Conservation (phyloP, 2,329 filamentous ascomycete species). For the Sporothrix brunneoviolacea region DNA sequence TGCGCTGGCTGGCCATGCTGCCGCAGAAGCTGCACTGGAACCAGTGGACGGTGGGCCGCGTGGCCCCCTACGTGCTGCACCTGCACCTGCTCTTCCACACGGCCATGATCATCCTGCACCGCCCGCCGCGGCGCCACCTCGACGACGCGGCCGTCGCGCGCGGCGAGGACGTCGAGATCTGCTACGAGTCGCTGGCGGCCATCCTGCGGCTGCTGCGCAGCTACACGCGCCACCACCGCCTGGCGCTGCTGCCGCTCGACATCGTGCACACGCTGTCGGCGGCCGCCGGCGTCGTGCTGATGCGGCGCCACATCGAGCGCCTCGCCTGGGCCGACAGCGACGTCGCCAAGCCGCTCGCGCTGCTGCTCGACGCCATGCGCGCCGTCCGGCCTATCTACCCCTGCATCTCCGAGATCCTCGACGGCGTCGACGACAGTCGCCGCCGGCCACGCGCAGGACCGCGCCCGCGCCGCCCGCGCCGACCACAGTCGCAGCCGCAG, state of each 20-base stretch:
- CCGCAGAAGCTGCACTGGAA: conserved; percentile 46
- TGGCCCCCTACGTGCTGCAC: conserved; percentile 40
- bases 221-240: conserved; percentile 38
- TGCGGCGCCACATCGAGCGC: conserved; percentile 37
- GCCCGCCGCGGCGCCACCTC: conserved; percentile 39
- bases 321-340: conserved; percentile 35
- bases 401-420: conserved; percentile 37
- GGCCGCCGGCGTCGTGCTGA: conserved; percentile 39
- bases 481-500: too few species aligned
- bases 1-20: conserved; percentile 39
- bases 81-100: conserved; percentile 46
- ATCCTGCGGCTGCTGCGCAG: conserved; percentile 38
- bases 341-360: conserved; percentile 36
- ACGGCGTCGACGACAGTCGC: conserved; percentile 28
- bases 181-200: conserved; percentile 41
- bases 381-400: conserved; percentile 45
- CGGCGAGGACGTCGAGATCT: conserved; percentile 42
- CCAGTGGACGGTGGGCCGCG: conserved; percentile 42
- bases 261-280: conserved; percentile 44
- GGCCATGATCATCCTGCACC: conserved; percentile 45
- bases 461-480: neutral
- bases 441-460: neutral
- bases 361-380: conserved; percentile 36
- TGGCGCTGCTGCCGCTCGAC: conserved; percentile 37
- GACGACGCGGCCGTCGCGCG: conserved; percentile 32